Percentiles rank a stretch among this genome's conserved stretches.
Evolutionary conservation across 2,329 filamentous ascomycete species (phyloP).

Genomic region (Epichloe gansuensis): DNA sequence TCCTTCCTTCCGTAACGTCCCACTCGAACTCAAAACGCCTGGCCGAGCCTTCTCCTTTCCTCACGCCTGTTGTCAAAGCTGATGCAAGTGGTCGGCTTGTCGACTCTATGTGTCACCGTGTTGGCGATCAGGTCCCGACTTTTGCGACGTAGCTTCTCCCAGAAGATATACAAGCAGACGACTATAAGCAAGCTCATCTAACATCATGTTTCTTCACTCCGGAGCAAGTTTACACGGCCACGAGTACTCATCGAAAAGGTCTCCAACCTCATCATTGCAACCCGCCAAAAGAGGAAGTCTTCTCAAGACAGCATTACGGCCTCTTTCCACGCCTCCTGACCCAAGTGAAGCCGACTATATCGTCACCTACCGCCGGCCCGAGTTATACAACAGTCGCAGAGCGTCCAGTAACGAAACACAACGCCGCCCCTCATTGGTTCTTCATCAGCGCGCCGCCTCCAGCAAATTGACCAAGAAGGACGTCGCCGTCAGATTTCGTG

Average conservation of each 20-base stretch:
- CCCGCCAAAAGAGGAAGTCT: constrained; percentile 26
- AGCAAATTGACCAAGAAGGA: constrained; percentile 27
- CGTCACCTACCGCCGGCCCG: not conserved
- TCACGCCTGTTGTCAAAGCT: too few relatives aligned
- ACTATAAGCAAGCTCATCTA: not conserved
- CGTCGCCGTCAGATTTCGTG: constrained; percentile 35
- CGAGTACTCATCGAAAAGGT: constrained; percentile 36
- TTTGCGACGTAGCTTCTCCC: not conserved
- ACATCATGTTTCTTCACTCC: constrained; percentile 44
- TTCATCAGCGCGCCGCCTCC: constrained; percentile 22
- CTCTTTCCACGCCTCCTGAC: constrained; percentile 17
- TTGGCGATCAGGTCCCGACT: not conserved
- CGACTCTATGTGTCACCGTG: not conserved
- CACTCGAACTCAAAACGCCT: too few relatives aligned
- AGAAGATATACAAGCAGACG: not conserved
- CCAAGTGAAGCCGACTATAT: constrained; percentile 10
- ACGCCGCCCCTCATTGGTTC: constrained; percentile 2
- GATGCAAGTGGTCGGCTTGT: too few relatives aligned
- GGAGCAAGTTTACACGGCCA: constrained; percentile 49
- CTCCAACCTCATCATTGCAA: constrained; percentile 17
- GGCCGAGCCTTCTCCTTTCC: too few relatives aligned
- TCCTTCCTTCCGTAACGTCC: not conserved
- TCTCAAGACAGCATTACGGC: constrained; percentile 29
- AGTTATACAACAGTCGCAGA: not conserved
- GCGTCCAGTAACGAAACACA: constrained; percentile 2